Evolutionary conservation across 2,329 filamentous ascomycete species (phyloP), one percentile per base, ranked within the genome.

Genomic region (Amauroascus verrucosus): DNA sequence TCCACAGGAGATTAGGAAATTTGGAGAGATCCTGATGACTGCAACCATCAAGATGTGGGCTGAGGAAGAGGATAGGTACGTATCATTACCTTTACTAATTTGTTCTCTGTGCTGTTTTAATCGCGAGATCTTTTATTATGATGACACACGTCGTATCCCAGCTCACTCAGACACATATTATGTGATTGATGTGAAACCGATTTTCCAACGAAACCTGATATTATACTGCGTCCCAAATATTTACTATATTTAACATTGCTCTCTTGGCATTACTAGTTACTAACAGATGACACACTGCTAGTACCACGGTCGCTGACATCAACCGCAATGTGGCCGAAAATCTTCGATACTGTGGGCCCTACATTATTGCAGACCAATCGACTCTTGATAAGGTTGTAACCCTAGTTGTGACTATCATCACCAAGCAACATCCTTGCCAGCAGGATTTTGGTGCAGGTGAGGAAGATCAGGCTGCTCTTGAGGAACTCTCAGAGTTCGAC

Each of bases 121-220:
- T 40, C 20, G 14, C 33, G 13, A 47, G 38, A 43, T 45, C 38
- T 32, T 41, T 53, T 57, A 67, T 72, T 65, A 84, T 88, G 89
- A 96, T 96, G 89, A 95, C 73, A 77, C 80, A 76, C 72, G 81
- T 83, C 87, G 88, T 90, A 91, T 91, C 91, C 89, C 90, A 96
- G 90, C 90, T 96, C 91, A 96, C 90, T 95, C 88, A 87, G 86
- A 97, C 84, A 84, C 87, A 80, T 75, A 79, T 74, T 74, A 68
- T 82, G 86, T 82, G 82, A 75, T 83, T 95, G 88, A 86, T 88
- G 88, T 84, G 84, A 93, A 94, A 73, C 76, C 88, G 85, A 79
- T 81, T 73, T 77, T 70, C 63, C 50, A 50, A 52, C 50, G 32
- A 67, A 48, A 45, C 40, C 55, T 57, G 55, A 57, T 51, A 47